phyloP scores from a whole-genome alignment of 202 grass and related monocot genomes.

The Carex arenaria region DNA sequence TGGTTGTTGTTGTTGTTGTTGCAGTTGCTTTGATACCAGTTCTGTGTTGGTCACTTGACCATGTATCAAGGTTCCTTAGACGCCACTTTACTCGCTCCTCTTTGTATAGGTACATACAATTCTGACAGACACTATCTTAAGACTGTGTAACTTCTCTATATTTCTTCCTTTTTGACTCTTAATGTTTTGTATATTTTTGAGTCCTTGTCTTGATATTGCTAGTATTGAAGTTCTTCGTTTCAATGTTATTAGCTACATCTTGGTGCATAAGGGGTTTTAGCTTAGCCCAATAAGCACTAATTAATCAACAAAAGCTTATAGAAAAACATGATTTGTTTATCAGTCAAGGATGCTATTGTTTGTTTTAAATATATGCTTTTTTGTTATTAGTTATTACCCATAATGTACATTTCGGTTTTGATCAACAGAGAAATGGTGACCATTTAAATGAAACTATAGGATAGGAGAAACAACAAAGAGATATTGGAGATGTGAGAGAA shows the following conservation, averaged over 20 bases:
- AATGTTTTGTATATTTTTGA: conserved; percentile 4
- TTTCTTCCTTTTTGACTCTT: not conserved
- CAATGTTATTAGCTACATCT: not conserved
- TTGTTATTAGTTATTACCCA: not conserved
- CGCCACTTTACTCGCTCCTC: conserved; percentile 67
- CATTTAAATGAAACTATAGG: not conserved
- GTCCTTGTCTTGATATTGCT: not conserved
- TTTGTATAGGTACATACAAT: conserved; percentile 65
- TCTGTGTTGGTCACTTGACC: conserved; percentile 87
- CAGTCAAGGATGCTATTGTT: not conserved
- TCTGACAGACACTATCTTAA: not conserved
- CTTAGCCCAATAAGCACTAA: conserved; percentile 1
- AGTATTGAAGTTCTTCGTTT: not conserved
- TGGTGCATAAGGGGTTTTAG: not conserved
- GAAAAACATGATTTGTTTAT: not conserved
- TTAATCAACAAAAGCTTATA: not conserved
- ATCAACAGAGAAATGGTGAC: not conserved
- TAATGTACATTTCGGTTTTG: not conserved
- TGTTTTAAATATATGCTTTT: not conserved
- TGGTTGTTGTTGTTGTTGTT: not conserved
- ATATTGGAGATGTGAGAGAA: not conserved
- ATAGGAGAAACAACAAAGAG: not conserved
- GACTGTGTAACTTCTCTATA: not conserved
- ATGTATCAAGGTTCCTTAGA: conserved; percentile 86
- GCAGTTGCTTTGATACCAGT: conserved; percentile 90